Evolutionary conservation across 768 basidiomycete genomes (phyloP).

Genomic region (Suillus sp.): DNA sequence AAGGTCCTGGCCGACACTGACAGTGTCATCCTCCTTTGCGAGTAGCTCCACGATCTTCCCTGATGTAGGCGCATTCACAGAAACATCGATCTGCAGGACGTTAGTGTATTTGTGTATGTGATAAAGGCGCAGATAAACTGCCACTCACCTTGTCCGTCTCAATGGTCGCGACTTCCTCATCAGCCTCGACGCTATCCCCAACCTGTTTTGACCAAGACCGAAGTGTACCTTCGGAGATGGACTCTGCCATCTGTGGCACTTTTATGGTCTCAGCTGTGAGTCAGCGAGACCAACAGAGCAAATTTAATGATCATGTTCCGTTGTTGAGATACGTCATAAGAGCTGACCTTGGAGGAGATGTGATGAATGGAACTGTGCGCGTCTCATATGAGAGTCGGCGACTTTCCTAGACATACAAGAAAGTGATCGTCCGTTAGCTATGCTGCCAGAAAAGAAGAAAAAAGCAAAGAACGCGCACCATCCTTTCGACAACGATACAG

Average conservation of each 20-base stretch:
- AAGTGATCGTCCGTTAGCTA: conserved; percentile 15
- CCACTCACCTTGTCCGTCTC: conserved; percentile 93
- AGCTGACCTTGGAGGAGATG: conserved; percentile 66
- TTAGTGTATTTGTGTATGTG: conserved; percentile 3
- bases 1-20: conserved; percentile 92
- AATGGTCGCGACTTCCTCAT: conserved; percentile 97
- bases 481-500: conserved; percentile 43
- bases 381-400: conserved; percentile 47
- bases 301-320: conserved; percentile 17
- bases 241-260: conserved; percentile 98
- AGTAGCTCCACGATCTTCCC: conserved; percentile 88
- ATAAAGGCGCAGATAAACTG: neutral
- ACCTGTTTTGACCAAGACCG: conserved; percentile 94
- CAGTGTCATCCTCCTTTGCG: conserved; percentile 91
- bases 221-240: conserved; percentile 95
- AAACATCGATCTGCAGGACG: conserved; percentile 82
- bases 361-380: conserved; percentile 70
- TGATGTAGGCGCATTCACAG: conserved; percentile 88
- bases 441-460: conserved; percentile 3
- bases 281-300: conserved; percentile 8
- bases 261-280: conserved; percentile 82
- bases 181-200: conserved; percentile 85
- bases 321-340: conserved; percentile 20
- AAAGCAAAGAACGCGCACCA: conserved; percentile 44
- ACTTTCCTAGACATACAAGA: conserved; percentile 41